Evolutionary conservation across 345 rosid species (phyloP), one percentile per base, ranked within the genome.

Genomic region (Hibiscus tridactylites): DNA sequence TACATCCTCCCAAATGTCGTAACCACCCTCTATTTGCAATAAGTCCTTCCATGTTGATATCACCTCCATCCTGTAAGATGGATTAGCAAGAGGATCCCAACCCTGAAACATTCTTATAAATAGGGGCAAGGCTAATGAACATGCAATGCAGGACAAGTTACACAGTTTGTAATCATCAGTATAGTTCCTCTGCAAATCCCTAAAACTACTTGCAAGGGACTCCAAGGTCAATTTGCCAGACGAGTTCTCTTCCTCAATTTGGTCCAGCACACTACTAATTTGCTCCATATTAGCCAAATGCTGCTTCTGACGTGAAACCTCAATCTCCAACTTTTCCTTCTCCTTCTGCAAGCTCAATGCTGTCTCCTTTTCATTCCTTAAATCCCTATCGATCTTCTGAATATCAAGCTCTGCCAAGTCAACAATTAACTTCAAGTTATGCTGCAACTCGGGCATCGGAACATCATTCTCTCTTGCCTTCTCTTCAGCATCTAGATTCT

Each of bases 361-460:
- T 6, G 90, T 86, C 73, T 93, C 97, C 73, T 82, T 91, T 71
- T 88, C 95, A 24, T 91, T 94, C 80, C 91, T 88, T 85, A 91
- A 78, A 76, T 91, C 91, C 65, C 85, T 83, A 74, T 94, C 97
- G 37, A 88, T 80, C 84, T 91, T 90, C 82, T 87, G 97, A 81
- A 94, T 90, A 63, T 91, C 96, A 75, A 88, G 84, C 78, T 94
- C 93, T 2, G 87, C 87, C 80, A 91, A 72, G 70, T 93, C 98
- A 71, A 91, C 86, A 74, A 91, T 88, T 75, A 91, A 75, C 62
- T 83, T 85, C 73, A 93, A 21, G 81, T 91, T 90, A 77, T 93
- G 91, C 78, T 91, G 98, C 76, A 94, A 85, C 83, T 94, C 96
- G 0, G 98, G 95, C 96, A 91, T 90, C 0, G 96, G 96, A 79